Evolutionary conservation across 2,329 filamentous ascomycete species (phyloP).

Genomic region (Rhynchosporium secalis): DNA sequence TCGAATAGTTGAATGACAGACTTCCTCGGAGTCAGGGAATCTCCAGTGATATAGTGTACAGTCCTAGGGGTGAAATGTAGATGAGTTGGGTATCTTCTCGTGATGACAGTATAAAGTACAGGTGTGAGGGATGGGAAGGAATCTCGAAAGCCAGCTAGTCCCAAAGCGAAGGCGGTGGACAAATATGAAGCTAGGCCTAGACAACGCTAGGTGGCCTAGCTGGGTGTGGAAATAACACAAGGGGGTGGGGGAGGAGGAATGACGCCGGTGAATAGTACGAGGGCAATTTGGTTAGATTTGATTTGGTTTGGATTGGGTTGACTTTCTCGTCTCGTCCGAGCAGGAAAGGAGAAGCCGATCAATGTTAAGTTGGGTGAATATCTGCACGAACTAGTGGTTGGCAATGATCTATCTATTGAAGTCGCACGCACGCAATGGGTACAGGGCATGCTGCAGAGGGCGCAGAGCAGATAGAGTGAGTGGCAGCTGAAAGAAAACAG

Average conservation of each 20-base stretch:
- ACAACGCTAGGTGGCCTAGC: neutral
- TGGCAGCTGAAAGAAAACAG: constrained; percentile 1
- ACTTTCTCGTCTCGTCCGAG: neutral
- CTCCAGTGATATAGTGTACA: neutral
- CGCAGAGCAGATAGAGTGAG: constrained; percentile 34
- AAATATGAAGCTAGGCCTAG: too few relatives aligned
- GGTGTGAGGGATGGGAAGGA: neutral
- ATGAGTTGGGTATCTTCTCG: neutral
- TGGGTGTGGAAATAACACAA: constrained; percentile 17
- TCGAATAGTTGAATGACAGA: constrained; percentile 6
- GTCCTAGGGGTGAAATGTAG: constrained; percentile 12
- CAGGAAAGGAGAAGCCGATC: constrained; percentile 17
- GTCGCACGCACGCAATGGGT: constrained; percentile 12
- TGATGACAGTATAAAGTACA: neutral
- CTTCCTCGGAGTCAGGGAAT: neutral
- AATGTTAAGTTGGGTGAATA: neutral
- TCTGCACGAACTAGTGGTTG: too few relatives aligned
- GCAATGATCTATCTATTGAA: neutral
- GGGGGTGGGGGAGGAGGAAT: constrained; percentile 23
- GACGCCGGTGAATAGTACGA: constrained; percentile 19
- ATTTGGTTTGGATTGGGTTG: neutral
- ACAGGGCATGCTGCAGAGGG: constrained; percentile 32
- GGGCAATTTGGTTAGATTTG: constrained; percentile 26
- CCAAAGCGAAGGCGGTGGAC: constrained; percentile 19
- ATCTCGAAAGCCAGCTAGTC: constrained; percentile 21